A percentile compares a stretch with the other conserved stretches of the same genome.
These are phyloP conservation scores for Hanseniaspora taiwanica DNA, from an alignment of 805 yeast species.

Conservation along the genomic window DNA sequence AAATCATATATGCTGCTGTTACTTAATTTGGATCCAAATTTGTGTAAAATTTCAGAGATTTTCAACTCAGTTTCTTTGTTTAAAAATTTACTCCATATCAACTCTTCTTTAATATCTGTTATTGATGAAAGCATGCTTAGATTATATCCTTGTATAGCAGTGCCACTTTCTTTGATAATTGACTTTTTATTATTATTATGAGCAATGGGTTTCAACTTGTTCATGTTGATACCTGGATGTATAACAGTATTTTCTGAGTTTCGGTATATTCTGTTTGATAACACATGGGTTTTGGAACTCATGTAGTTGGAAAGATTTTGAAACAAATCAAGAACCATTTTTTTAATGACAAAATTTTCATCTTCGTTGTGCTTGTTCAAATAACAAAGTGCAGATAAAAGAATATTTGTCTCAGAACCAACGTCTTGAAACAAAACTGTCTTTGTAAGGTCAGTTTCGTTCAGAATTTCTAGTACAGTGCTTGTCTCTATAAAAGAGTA, in stretches of 20 bases:
- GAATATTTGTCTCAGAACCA: background rate
- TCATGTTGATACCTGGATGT: background rate
- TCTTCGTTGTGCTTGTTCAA: background rate
- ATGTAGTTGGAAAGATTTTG: background rate
- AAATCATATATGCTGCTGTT: background rate
- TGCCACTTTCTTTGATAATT: no score
- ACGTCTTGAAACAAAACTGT: conserved; percentile 1
- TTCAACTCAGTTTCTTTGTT: background rate
- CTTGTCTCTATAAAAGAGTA: conserved; percentile 7
- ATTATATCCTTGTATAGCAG: no score
- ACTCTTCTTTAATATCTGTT: background rate
- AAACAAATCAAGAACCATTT: background rate
- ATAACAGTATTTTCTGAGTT: background rate
- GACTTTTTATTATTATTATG: background rate
- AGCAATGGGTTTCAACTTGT: background rate
- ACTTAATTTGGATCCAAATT: background rate
- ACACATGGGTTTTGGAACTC: background rate
- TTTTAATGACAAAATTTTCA: background rate
- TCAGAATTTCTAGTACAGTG: conserved; percentile 15
- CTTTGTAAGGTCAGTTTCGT: conserved; percentile 8
- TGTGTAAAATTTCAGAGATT: background rate
- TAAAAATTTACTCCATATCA: background rate
- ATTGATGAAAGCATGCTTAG: background rate
- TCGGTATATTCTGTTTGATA: background rate
- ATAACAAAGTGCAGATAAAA: background rate